Conservation (phyloP, 352 stramenopile genomes). For the Hyaloperonospora arabidopsidis region DNA sequence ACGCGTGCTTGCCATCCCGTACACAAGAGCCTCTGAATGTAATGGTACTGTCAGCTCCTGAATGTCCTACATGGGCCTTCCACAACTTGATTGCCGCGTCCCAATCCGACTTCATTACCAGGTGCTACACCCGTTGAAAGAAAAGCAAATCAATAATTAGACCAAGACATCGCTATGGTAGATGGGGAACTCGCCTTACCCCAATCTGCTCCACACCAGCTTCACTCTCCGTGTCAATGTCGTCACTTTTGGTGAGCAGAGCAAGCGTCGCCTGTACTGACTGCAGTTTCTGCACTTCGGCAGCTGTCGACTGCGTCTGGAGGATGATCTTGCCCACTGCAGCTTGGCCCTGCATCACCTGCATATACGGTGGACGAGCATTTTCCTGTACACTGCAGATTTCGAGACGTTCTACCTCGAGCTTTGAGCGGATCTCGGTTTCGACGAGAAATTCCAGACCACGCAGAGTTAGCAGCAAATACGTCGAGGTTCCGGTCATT, state of each 20-base stretch:
- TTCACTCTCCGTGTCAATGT: conserved; percentile 41
- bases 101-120: conserved; percentile 50
- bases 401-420: conserved; percentile 57
- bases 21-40: conserved; percentile 74
- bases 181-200: conserved; percentile 22
- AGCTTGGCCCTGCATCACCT: conserved; percentile 68
- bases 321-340: conserved; percentile 62
- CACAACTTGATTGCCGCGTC: conserved; percentile 47
- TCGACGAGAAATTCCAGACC: conserved; percentile 63
- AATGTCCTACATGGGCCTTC: conserved; percentile 30
- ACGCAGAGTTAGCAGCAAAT: conserved; percentile 71
- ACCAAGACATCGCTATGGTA: neutral
- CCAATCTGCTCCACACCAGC: conserved; percentile 52
- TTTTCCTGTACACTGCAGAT: conserved; percentile 65
- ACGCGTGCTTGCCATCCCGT: conserved; percentile 64
- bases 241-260: conserved; percentile 48
- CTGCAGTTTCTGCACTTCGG: conserved; percentile 41
- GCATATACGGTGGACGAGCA: conserved; percentile 37
- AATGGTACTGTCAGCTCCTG: conserved; percentile 21
- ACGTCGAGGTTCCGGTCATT: conserved; percentile 26
- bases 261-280: conserved; percentile 56
- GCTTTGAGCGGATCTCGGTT: conserved; percentile 58
- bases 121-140: conserved; percentile 23
- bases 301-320: conserved; percentile 41
- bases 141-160: conserved; percentile 4